A percentile compares a stretch with the other conserved stretches of the same genome.
These are phyloP conservation scores for Eudorina sp. DNA, from an alignment of 139 green algal genomes.

Conservation along the genomic window DNA sequence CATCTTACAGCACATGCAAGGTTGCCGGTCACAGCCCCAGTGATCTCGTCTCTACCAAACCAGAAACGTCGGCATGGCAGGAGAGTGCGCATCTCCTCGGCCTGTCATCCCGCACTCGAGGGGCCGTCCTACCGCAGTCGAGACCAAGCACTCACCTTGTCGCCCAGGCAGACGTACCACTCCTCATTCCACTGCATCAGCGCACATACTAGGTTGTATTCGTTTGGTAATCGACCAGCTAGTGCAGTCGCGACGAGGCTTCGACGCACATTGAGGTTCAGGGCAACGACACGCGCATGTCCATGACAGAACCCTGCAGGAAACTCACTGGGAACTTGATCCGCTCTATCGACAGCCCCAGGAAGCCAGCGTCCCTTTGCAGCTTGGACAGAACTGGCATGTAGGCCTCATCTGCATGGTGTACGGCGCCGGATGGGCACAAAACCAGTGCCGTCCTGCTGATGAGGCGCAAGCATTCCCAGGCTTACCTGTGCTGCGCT, in stretches of 20 bases:
- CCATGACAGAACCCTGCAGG: not conserved
- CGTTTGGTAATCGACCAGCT: not conserved
- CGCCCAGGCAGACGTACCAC: not conserved
- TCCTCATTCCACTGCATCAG: not conserved
- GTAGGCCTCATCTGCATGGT: conserved; percentile 7
- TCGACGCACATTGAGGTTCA: not conserved
- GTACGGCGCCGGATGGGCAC: not conserved
- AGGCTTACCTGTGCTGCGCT: not conserved
- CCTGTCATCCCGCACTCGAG: too few species aligned
- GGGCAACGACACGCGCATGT: too few species aligned
- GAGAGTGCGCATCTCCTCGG: too few species aligned
- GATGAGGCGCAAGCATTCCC: too few species aligned
- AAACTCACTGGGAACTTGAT: not conserved
- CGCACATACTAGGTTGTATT: too few species aligned
- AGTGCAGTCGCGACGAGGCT: not conserved
- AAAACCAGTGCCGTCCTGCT: not conserved
- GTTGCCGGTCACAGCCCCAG: too few species aligned
- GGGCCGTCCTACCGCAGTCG: too few species aligned
- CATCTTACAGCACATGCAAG: too few species aligned
- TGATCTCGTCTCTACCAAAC: too few species aligned
- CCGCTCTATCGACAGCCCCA: conserved; percentile 6
- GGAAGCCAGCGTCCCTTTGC: not conserved
- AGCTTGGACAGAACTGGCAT: not conserved
- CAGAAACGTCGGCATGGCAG: too few species aligned
- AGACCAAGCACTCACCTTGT: not conserved